Conservation (phyloP, 192 early-diverging fungal genomes). For the Coemansia sp. region DNA sequence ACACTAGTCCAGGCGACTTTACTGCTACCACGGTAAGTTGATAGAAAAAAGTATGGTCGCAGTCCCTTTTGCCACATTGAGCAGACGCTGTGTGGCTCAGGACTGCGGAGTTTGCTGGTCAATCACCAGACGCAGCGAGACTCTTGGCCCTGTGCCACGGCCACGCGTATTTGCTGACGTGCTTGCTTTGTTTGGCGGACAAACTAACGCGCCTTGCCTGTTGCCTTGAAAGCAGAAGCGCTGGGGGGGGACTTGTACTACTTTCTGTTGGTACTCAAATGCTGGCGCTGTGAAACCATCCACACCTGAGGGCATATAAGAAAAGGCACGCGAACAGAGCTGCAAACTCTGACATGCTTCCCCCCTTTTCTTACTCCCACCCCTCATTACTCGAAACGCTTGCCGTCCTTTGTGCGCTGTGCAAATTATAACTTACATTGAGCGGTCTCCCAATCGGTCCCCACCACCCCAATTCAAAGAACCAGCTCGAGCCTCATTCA, state of each 20-base stretch:
- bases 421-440: background rate
- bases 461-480: background rate
- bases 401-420: background rate
- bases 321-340: background rate
- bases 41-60: background rate
- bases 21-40: background rate
- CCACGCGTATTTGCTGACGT: background rate
- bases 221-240: background rate
- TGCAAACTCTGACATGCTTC: background rate
- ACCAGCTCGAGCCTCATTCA: background rate
- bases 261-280: background rate
- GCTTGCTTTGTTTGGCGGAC: conserved; percentile 7
- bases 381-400: background rate
- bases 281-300: background rate
- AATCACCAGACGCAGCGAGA: background rate
- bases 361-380: background rate
- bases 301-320: background rate
- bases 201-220: background rate
- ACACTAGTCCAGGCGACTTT: background rate
- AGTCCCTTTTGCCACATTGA: background rate
- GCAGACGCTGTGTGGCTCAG: background rate
- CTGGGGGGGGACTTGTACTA: background rate
- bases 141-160: background rate
- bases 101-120: background rate
- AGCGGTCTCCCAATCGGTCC: background rate